Base-by-base conservation (phyloP, 2,329 filamentous ascomycete genomes). In the Nothomitra cinnamomea region DNA sequence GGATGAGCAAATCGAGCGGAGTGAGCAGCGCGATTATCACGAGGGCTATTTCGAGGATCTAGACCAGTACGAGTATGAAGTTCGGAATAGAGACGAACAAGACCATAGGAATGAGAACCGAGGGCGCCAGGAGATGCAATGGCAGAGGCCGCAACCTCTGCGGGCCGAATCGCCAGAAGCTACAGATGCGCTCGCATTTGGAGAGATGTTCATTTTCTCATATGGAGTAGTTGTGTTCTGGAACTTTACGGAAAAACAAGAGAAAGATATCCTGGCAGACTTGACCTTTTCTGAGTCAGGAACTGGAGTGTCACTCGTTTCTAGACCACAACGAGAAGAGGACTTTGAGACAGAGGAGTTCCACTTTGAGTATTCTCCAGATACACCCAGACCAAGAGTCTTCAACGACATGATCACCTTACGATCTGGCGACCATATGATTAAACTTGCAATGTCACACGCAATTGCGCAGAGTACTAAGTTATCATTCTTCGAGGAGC, bases 381-480 rank as follows among this genome's bases (percentile, higher is more conserved):
- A 87, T 55, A 87, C 92, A 35, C 83, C 88, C 57, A 79, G 89
- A 51, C 92, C 92, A 3, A 79, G 92, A 54, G 85, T 98, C 28
- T 98, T 94, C 71, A 96, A 98, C 69, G 92, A 98, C 67, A 98
- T 98, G 92, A 96, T 98, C 61, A 98, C 92, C 0, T 72, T 98
- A 45, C 77, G 94, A 57, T 94, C 87, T 56, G 83, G 87, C 40
- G 92, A 98, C 69, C 92, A 98, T 69, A 96, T 98, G 90, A 94
- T 96, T 65, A 96, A 96, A 69, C 75, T 98, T 15, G 88, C 90
- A 35, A 98, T 98, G 72, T 94, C 86, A 66, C 92, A 98, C 65
- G 92, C 89, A 38, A 95, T 98, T 60, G 88, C 88, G 0, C 92
- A 98, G 68, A 95, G 89, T 66, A 98, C 92, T 0, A 96, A 95